These are phyloP conservation scores for Metschnikowia lunata DNA, from an alignment of 805 yeast genomes.

Conservation along the genomic window DNA sequence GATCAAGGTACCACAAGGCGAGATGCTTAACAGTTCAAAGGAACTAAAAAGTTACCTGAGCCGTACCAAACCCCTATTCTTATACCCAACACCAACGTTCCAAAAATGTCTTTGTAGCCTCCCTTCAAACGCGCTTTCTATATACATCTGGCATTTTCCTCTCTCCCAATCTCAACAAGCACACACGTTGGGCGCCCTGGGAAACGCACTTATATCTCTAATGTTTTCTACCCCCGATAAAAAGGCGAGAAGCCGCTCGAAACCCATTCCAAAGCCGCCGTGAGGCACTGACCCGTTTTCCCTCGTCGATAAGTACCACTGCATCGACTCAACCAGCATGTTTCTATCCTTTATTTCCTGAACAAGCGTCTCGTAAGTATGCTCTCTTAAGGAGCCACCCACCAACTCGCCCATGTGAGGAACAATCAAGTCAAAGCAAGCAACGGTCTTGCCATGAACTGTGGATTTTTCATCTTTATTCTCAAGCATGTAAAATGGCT, in stretches of 20 bases:
- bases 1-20: too few species aligned
- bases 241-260: conserved; percentile 78
- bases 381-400: conserved; percentile 94
- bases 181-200: conserved; percentile 55
- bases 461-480: conserved; percentile 23
- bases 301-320: conserved; percentile 79
- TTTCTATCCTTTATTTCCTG: conserved; percentile 47
- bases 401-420: conserved; percentile 92
- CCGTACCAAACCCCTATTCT: too few species aligned
- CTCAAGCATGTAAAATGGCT: conserved; percentile 89
- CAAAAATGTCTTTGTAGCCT: too few species aligned
- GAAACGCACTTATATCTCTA: conserved; percentile 83
- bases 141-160: background rate
- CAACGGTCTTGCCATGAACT: conserved; percentile 55
- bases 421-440: conserved; percentile 81
- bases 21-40: too few species aligned
- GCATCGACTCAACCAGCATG: conserved; percentile 58
- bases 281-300: conserved; percentile 82
- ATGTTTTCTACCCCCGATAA: conserved; percentile 73
- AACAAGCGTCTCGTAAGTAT: conserved; percentile 45
- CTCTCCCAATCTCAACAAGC: conserved; percentile 21
- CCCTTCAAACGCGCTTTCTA: background rate
- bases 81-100: too few species aligned
- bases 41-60: too few species aligned
- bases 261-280: conserved; percentile 96